These are phyloP conservation scores for Neoarthrinium moseri DNA, from an alignment of 2,329 filamentous ascomycete species.

Conservation along the genomic window DNA sequence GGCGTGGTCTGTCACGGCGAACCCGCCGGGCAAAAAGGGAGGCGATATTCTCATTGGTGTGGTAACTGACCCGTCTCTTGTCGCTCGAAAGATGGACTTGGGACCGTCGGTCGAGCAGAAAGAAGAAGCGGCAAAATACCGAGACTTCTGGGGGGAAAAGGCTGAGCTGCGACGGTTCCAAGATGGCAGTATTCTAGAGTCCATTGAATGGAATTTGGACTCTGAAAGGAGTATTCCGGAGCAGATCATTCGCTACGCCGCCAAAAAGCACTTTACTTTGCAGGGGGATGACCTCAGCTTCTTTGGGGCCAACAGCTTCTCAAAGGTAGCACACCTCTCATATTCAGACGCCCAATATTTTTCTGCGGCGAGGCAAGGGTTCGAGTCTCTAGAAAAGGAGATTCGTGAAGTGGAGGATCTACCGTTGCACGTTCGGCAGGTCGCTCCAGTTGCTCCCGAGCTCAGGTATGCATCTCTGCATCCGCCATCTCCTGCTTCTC, in stretches of 20 bases:
- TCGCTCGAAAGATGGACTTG: slow-evolving; percentile 77
- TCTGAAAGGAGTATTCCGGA: slow-evolving; percentile 51
- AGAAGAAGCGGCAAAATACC: slow-evolving; percentile 76
- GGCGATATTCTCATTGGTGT: slow-evolving; percentile 62
- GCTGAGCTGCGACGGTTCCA: slow-evolving; percentile 92
- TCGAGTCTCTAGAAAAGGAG: slow-evolving; percentile 71
- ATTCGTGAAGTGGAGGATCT: slow-evolving; percentile 78
- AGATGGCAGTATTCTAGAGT: slow-evolving; percentile 91
- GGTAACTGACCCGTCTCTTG: slow-evolving; percentile 70
- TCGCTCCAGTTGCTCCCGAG: slow-evolving; percentile 70
- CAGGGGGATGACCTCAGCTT: slow-evolving; percentile 52
- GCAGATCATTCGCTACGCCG: slow-evolving; percentile 74
- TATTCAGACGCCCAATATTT: slow-evolving; percentile 59
- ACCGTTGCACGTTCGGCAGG: slow-evolving; percentile 80
- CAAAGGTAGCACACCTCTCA: slow-evolving; percentile 42
- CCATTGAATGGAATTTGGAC: slow-evolving; percentile 76
- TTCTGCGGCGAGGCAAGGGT: slow-evolving; percentile 66
- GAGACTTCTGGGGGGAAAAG: slow-evolving; percentile 92
- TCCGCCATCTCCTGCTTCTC: slow-evolving; percentile 39
- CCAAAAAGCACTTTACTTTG: slow-evolving; percentile 67
- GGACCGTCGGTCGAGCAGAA: slow-evolving; percentile 86
- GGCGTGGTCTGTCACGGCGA: slow-evolving; percentile 47
- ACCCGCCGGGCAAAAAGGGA: slow-evolving; percentile 26
- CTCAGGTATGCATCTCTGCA: slow-evolving; percentile 71
- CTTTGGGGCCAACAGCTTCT: slow-evolving; percentile 44